These are phyloP conservation scores for Penicillium sp. DNA, from an alignment of 2,329 filamentous ascomycete genomes.

Conservation along the genomic window DNA sequence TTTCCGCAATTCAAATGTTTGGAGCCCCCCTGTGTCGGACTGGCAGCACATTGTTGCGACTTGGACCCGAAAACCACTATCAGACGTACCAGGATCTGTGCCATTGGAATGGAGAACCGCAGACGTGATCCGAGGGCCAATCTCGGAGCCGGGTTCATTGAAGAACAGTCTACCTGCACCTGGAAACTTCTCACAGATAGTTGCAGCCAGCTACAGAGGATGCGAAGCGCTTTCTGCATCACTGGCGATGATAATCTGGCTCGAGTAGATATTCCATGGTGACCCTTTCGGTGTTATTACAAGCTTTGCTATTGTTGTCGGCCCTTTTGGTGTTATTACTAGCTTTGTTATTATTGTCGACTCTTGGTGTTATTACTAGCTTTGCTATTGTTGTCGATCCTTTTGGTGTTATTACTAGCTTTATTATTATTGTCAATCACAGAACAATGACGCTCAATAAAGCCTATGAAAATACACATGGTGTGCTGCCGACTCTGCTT, in stretches of 20 bases:
- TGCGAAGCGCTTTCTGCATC: neutral
- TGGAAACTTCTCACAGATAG: neutral
- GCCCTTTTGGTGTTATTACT: too few relatives aligned
- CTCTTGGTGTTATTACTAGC: too few relatives aligned
- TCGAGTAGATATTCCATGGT: neutral
- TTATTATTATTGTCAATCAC: neutral
- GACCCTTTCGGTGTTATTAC: neutral
- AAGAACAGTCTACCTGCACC: neutral
- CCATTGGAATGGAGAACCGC: neutral
- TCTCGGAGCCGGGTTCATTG: neutral
- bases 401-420: neutral
- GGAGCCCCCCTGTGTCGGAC: neutral
- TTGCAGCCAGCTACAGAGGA: neutral
- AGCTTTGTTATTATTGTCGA: too few relatives aligned
- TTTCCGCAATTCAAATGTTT: neutral
- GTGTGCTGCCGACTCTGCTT: too few relatives aligned
- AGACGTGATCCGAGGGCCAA: neutral
- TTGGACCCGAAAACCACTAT: neutral
- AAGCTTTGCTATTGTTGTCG: too few relatives aligned
- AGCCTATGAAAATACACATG: too few relatives aligned
- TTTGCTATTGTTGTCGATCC: too few relatives aligned
- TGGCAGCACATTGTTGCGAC: neutral
- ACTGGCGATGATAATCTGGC: neutral
- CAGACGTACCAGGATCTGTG: neutral
- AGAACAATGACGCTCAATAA: too few relatives aligned